Evolutionary conservation across 306 rosid species (phyloP), one percentile per base, ranked within the genome.

Genomic region (Argentina anserina): DNA sequence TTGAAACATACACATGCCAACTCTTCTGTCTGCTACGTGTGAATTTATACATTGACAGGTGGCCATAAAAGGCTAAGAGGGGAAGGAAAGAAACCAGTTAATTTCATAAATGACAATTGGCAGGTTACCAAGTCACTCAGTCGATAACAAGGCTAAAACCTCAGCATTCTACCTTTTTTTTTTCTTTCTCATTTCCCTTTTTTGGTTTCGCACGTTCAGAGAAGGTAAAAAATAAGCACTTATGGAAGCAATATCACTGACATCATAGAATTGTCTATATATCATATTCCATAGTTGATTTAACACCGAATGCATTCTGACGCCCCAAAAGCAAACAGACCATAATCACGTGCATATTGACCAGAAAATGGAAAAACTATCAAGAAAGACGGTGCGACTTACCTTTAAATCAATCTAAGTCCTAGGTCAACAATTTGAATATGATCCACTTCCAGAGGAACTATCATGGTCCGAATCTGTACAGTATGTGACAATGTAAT

Each of bases 401-500:
- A 76, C 52, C 64, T 61, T 50, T 34, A 6, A 25, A 58, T 59
- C 71, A 15, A 76, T 56, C 85, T 81, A 91, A 78, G 81, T 76
- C 74, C 84, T 74, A 50, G 80, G 80, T 61, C 88, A 84, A 68
- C 41, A 74, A 49, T 85, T 90, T 65, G 66, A 90, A 71, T 88
- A 92, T 29, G 95, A 87, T 74, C 90, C 98, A 83, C 81, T 82
- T 20, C 85, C 86, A 5, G 89, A 84, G 52, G 89, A 87, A 78
- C 90, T 87, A 34, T 88, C 93, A 61, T 84, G 81, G 47, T 87
- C 91, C 47, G 98, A 90, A 64, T 90, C 96, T 92, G 91, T 82
- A 82, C 42, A 47, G 74, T 71, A 53, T 23, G 74, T 43, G 72
- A 65, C 73, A 75, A 1, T n/a, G 37, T 6, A 25, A 73, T 46